A percentile compares a stretch with the other conserved stretches of the same genome.
Evolutionary conservation across 2,329 filamentous ascomycete species (phyloP).

Genomic region (Diaporthe sp.): DNA sequence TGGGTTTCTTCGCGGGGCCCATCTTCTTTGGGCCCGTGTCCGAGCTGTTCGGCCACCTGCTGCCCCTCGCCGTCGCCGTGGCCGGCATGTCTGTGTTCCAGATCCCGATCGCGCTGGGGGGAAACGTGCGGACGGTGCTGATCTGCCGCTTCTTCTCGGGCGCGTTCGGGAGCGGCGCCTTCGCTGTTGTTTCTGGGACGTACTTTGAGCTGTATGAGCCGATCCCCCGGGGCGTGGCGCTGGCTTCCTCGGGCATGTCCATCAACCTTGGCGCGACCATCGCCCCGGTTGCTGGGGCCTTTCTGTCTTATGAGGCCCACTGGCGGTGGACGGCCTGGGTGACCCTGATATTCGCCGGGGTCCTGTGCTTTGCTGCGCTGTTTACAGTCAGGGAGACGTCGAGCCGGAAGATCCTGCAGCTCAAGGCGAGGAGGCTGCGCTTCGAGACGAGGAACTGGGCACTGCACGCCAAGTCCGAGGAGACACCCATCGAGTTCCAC

Average conservation of each 20-base stretch:
- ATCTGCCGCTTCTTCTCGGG: slow-evolving; percentile 44
- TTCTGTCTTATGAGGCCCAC: slow-evolving; percentile 8
- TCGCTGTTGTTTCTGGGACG: slow-evolving; percentile 41
- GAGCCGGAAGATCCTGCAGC: slow-evolving; percentile 60
- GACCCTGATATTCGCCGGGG: slow-evolving; percentile 61
- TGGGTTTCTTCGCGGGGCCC: slow-evolving; percentile 41
- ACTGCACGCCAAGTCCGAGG: slow-evolving; percentile 48
- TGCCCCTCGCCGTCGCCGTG: slow-evolving; percentile 39
- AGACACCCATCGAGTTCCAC: slow-evolving; percentile 43
- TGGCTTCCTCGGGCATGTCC: slow-evolving; percentile 37
- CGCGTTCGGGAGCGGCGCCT: slow-evolving; percentile 40
- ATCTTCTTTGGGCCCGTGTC: slow-evolving; percentile 42
- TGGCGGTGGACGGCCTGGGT: slow-evolving; percentile 72
- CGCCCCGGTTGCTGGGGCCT: slow-evolving; percentile 62
- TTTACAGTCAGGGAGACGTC: slow-evolving; percentile 65
- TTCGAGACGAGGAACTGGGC: slow-evolving; percentile 56
- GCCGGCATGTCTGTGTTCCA: slow-evolving; percentile 42
- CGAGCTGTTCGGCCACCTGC: slow-evolving; percentile 40
- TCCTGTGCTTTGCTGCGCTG: slow-evolving; percentile 57
- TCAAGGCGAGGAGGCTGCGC: slow-evolving; percentile 62
- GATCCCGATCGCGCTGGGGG: slow-evolving; percentile 42
- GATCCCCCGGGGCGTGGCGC: slow-evolving; percentile 41
- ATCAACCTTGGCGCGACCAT: slow-evolving; percentile 51
- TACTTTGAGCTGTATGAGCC: slow-evolving; percentile 44
- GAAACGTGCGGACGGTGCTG: slow-evolving; percentile 41